These are phyloP conservation scores for Paecilomyces formosus DNA, from an alignment of 2,329 filamentous ascomycete species.

Conservation along the genomic window DNA sequence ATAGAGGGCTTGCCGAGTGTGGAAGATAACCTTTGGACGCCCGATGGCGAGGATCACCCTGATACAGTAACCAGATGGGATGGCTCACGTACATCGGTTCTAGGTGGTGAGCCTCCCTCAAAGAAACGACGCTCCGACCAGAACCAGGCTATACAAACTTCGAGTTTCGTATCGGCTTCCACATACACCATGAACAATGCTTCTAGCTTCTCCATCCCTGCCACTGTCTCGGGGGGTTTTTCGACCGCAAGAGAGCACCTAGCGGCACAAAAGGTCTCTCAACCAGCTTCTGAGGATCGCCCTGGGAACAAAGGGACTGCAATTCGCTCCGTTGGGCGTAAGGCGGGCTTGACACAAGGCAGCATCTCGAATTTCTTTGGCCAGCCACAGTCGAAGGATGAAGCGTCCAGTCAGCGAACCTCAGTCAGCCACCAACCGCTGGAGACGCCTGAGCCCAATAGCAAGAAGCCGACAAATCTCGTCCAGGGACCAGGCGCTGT, in stretches of 20 bases:
- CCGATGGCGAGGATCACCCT: slow-evolving; percentile 49
- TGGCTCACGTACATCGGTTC: slow-evolving; percentile 9
- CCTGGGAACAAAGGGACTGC: slow-evolving; percentile 5
- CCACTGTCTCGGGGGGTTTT: slow-evolving; percentile 48
- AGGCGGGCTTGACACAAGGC: slow-evolving; percentile 41
- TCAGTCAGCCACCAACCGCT: neutral
- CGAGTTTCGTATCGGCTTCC: slow-evolving; percentile 30
- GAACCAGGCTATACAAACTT: slow-evolving; percentile 5
- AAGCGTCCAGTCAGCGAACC: slow-evolving; percentile 8
- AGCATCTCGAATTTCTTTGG: slow-evolving; percentile 48
- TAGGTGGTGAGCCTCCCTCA: slow-evolving; percentile 14
- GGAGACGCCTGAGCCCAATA: neutral
- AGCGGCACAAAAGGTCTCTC: slow-evolving; percentile 13
- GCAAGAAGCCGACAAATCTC: neutral
- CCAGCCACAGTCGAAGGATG: slow-evolving; percentile 13
- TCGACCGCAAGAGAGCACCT: slow-evolving; percentile 54
- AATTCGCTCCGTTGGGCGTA: slow-evolving; percentile 22
- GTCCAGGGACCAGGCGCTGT: neutral
- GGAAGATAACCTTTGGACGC: slow-evolving; percentile 63
- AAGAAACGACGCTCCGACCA: slow-evolving; percentile 22
- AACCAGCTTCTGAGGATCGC: slow-evolving; percentile 13
- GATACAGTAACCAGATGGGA: slow-evolving; percentile 33
- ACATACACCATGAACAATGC: slow-evolving; percentile 56
- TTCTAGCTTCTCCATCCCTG: slow-evolving; percentile 24
- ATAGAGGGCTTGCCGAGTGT: slow-evolving; percentile 43